Evolutionary conservation across 176 grass and related monocot species (phyloP).

Genomic region (Poa annua): DNA sequence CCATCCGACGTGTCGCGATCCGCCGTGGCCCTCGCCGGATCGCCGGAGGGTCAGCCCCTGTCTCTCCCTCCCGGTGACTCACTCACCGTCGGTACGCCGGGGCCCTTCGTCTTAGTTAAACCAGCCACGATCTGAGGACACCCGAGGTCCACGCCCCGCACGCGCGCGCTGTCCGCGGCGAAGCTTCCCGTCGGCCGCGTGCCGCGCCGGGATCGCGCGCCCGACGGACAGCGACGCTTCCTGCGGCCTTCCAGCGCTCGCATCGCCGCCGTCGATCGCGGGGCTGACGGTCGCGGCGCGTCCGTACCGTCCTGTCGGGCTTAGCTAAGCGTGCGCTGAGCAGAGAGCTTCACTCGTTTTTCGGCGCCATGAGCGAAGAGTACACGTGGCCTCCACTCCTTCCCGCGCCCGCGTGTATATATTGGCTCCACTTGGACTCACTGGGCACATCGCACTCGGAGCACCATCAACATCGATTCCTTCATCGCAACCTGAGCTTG

Average conservation of each 20-base stretch:
- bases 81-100: slow-evolving; percentile 26
- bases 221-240: slow-evolving; percentile 25
- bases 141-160: neutral
- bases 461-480: slow-evolving; percentile 19
- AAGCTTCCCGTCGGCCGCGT: slow-evolving; percentile 31
- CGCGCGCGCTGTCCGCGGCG: slow-evolving; percentile 1
- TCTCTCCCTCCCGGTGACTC: slow-evolving; percentile 2
- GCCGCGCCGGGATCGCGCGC: slow-evolving; percentile 7
- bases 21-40: neutral
- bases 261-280: slow-evolving; percentile 17
- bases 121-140: neutral
- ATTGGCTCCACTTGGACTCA: neutral
- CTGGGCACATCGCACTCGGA: slow-evolving; percentile 22
- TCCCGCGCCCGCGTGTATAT: neutral
- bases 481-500: neutral
- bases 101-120: neutral
- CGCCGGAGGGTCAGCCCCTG: slow-evolving; percentile 24
- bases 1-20: slow-evolving; percentile 4
- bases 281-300: slow-evolving; percentile 7
- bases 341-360: neutral
- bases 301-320: slow-evolving; percentile 41
- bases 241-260: slow-evolving; percentile 41
- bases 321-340: neutral
- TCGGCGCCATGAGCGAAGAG: neutral
- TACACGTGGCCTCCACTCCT: slow-evolving; percentile 14